Evolutionary conservation across 2,329 filamentous ascomycete genomes (phyloP), one percentile per base, ranked within the genome.

Genomic region (Trichophyton schoenleinii): DNA sequence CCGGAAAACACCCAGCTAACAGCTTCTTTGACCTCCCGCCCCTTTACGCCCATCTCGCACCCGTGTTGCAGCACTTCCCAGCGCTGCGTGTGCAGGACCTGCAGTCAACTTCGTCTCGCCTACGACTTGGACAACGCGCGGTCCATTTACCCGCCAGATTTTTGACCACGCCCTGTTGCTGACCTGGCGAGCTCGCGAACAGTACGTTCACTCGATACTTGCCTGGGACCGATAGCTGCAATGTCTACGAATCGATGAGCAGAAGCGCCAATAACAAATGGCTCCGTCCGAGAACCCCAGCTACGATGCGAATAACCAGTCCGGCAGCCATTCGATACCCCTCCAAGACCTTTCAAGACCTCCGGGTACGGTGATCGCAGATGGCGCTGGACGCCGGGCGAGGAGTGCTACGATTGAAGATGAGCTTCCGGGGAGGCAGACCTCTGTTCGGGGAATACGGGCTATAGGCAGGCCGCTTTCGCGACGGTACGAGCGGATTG

Each of bases 311-410:
- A 67, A 71, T 44, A 46, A 46, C 58, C 64, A 64, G 60, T 64
- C 67, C 22, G 64, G 65, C n/a, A 64, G 69, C 62, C 73, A 75
- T 60, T 86, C 86, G 64, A 91, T 94, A 75, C 87, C 87, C 63
- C 78, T 92, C 62, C 85, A 85, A 72, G 82, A 86, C 67, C 77
- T 88, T 41, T 76, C 77, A 11, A 71, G 73, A 62, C 70, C 72
- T 28, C 71, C 72, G 38, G 72, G 71, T 60, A 65, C 63, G 28
- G 64, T 62, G 57, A 66, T 65, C 38, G 62, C 67, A 18, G 70
- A 69, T 34, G 71, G 69, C 28, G 66, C 68, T 55, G 60, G 64
- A 63, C 66, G 72, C 31, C 65, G 69, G 57, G 63, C 49, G 64
- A 66, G 66, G 63, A 68, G 68, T 62, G 62, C 68, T 62, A 67